A percentile compares a stretch with the other conserved stretches of the same genome.
phyloP scores from a whole-genome alignment of 2,329 filamentous ascomycete species.

The Cercospora brassicicola region DNA sequence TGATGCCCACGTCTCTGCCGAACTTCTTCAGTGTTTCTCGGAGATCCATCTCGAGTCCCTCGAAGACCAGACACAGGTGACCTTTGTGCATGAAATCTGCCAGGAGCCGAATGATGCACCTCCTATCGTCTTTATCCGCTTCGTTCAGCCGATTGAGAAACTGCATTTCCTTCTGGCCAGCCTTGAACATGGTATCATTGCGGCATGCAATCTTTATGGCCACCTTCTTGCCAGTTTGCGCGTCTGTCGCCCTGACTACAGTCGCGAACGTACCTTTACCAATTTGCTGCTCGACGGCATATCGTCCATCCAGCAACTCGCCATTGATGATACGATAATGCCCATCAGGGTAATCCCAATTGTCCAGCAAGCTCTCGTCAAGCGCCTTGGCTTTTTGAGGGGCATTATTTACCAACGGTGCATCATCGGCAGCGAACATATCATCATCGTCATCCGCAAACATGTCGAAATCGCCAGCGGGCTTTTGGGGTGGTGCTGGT shows the following conservation, averaged over 20 bases:
- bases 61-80: slow-evolving; percentile 95
- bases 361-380: slow-evolving; percentile 78
- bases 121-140: slow-evolving; percentile 83
- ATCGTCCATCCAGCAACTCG: slow-evolving; percentile 84
- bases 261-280: slow-evolving; percentile 96
- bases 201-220: slow-evolving; percentile 98
- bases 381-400: slow-evolving; percentile 58
- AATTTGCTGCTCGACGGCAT: slow-evolving; percentile 82
- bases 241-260: slow-evolving; percentile 84
- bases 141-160: slow-evolving; percentile 85
- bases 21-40: slow-evolving; percentile 95
- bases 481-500: slow-evolving; percentile 12
- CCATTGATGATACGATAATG: slow-evolving; percentile 95
- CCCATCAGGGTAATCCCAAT: slow-evolving; percentile 89
- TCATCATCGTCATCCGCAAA: slow-evolving; percentile 67
- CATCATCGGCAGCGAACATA: slow-evolving; percentile 75
- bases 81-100: slow-evolving; percentile 90
- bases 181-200: slow-evolving; percentile 73
- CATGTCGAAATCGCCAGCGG: slow-evolving; percentile 57
- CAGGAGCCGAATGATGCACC: slow-evolving; percentile 86
- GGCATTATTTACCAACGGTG: slow-evolving; percentile 44
- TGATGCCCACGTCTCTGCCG: slow-evolving; percentile 89
- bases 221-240: slow-evolving; percentile 68
- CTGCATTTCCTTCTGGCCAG: slow-evolving; percentile 89
- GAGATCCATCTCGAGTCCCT: slow-evolving; percentile 87